A percentile compares a stretch with the other conserved stretches of the same genome.
Evolutionary conservation across 345 rosid species (phyloP).

Genomic region (Acer saccharum): DNA sequence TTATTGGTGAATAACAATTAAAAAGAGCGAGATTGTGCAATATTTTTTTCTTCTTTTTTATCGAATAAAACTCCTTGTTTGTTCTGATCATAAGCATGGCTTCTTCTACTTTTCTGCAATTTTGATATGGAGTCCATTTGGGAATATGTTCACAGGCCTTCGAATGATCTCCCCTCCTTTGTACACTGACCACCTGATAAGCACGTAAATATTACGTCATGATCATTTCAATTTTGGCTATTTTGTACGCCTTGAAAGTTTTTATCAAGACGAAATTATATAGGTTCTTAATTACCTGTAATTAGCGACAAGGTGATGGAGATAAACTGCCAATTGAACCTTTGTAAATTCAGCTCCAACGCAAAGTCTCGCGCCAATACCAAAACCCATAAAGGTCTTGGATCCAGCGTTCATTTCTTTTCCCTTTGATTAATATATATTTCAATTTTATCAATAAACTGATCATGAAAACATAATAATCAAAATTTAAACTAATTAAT

Average conservation of each 20-base stretch:
- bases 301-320: constrained; percentile 32
- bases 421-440: constrained; percentile 12
- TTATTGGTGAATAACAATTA: too few relatives aligned
- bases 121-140: constrained; percentile 24
- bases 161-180: constrained; percentile 28
- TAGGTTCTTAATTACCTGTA: constrained; percentile 21
- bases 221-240: too few relatives aligned
- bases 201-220: too few relatives aligned
- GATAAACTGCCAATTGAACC: constrained; percentile 36
- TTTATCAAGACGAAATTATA: too few relatives aligned
- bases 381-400: constrained; percentile 50
- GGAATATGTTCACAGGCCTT: constrained; percentile 24
- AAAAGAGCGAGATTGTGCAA: too few relatives aligned
- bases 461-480: too few relatives aligned
- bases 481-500: too few relatives aligned
- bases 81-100: too few relatives aligned
- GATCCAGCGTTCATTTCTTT: constrained; percentile 35
- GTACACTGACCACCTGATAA: constrained; percentile 13
- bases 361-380: constrained; percentile 51
- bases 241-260: too few relatives aligned
- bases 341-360: constrained; percentile 50
- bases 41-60: too few relatives aligned
- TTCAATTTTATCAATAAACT: too few relatives aligned
- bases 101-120: constrained; percentile 14
- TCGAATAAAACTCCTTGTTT: too few relatives aligned